These are phyloP conservation scores for Hericium rajendrae DNA, from an alignment of 768 basidiomycete species.

Conservation along the genomic window DNA sequence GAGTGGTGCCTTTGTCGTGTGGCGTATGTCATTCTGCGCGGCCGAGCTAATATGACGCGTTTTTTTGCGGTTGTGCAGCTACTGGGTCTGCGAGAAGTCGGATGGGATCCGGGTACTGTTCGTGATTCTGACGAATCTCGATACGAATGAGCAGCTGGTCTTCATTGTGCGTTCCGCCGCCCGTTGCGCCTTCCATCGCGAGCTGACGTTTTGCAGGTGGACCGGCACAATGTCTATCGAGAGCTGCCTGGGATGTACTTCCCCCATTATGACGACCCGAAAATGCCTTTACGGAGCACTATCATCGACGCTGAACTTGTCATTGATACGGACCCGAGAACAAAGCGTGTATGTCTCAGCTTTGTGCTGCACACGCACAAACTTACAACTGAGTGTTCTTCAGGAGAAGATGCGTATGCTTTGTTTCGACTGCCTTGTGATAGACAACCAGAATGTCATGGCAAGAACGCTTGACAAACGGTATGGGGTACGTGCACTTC, in stretches of 20 bases:
- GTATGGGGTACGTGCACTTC: constrained; percentile 61
- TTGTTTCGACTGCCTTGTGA: constrained; percentile 89
- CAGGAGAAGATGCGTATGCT: constrained; percentile 79
- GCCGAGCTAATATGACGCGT: neutral
- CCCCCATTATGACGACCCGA: constrained; percentile 74
- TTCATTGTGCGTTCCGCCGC: constrained; percentile 49
- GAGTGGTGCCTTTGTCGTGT: constrained; percentile 18
- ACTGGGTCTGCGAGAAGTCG: constrained; percentile 99
- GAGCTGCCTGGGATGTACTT: constrained; percentile 72
- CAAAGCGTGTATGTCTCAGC: constrained; percentile 25
- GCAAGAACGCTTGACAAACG: constrained; percentile 70
- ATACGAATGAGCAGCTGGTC: constrained; percentile 43
- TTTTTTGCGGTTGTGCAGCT: constrained; percentile 37
- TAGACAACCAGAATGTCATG: constrained; percentile 85
- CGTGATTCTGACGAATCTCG: constrained; percentile 54
- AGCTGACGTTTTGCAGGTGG: constrained; percentile 50
- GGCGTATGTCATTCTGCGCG: neutral
- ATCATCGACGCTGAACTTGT: constrained; percentile 93
- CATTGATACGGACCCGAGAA: constrained; percentile 74
- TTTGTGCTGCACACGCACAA: neutral
- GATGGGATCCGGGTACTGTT: constrained; percentile 91
- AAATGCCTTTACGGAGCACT: constrained; percentile 62
- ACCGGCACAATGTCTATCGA: constrained; percentile 86
- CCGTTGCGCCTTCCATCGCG: neutral
- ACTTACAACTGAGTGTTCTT: neutral